phyloP scores from a whole-genome alignment of 2,329 filamentous ascomycete species.

The Aspergillus fijiensis region DNA sequence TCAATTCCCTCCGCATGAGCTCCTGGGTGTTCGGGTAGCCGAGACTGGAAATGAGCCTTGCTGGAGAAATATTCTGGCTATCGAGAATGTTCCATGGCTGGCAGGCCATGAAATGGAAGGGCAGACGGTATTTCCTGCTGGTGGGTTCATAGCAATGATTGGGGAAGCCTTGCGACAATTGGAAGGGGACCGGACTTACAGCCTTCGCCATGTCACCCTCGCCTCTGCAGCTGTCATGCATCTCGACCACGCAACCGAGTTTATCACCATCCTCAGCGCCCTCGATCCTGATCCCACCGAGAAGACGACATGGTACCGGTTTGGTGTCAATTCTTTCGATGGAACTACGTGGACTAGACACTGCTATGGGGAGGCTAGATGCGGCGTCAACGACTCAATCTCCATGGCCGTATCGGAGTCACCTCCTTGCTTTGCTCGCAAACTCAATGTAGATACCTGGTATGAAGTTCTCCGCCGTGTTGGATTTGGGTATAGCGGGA shows the following conservation, averaged over 20 bases:
- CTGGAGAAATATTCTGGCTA: conserved; percentile 30
- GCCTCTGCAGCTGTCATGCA: neutral
- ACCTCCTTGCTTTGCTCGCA: neutral
- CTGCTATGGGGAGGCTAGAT: conserved; percentile 6
- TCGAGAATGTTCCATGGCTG: conserved; percentile 32
- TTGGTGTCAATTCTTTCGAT: conserved; percentile 10
- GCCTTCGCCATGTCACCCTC: neutral
- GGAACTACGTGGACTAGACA: conserved; percentile 9
- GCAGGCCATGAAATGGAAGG: conserved; percentile 27
- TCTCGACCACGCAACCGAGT: neutral
- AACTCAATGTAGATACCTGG: neutral
- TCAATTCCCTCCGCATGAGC: conserved; percentile 26
- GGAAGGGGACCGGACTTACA: neutral
- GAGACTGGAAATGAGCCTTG: conserved; percentile 26
- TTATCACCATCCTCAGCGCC: neutral
- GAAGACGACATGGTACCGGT: conserved; percentile 10
- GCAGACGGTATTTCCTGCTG: conserved; percentile 24
- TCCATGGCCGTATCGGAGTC: neutral
- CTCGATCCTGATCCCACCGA: neutral
- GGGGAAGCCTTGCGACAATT: conserved; percentile 24
- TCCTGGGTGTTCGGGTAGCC: conserved; percentile 26
- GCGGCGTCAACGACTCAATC: neutral
- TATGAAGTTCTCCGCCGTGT: conserved; percentile 3
- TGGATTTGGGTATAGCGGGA: conserved; percentile 9
- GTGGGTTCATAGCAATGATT: conserved; percentile 26